These are phyloP conservation scores for Myxozyma vanderwaltii DNA, from an alignment of 805 yeast species.

Conservation along the genomic window DNA sequence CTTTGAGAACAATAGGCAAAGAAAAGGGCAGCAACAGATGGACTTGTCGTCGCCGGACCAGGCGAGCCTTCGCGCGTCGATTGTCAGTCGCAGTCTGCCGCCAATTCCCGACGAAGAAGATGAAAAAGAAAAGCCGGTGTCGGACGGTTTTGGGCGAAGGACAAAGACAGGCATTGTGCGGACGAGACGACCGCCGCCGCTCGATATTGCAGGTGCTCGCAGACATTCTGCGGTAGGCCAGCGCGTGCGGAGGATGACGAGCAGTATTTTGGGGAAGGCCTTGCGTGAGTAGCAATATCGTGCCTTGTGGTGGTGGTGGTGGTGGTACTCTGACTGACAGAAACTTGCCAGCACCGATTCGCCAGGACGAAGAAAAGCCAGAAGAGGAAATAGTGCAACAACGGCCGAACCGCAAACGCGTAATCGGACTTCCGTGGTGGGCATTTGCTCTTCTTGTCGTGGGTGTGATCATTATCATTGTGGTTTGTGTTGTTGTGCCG, in stretches of 20 bases:
- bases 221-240: not conserved
- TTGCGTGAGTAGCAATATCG: conserved; percentile 5
- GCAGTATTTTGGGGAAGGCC: conserved; percentile 5
- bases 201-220: conserved; percentile 12
- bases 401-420: conserved; percentile 6
- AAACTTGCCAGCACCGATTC: conserved; percentile 5
- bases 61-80: not conserved
- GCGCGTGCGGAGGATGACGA: conserved; percentile 8
- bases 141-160: not conserved
- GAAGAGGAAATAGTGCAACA: not conserved
- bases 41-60: not conserved
- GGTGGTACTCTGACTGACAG: not conserved
- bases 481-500: conserved; percentile 29
- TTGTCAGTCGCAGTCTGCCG: not conserved
- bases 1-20: not conserved
- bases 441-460: conserved; percentile 9
- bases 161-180: conserved; percentile 21
- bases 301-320: too few species aligned
- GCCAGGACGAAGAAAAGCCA: not conserved
- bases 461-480: conserved; percentile 3
- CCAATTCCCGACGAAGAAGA: not conserved
- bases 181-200: conserved; percentile 19
- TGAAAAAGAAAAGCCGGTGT: not conserved
- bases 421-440: conserved; percentile 25
- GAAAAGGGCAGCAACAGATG: not conserved